These are phyloP conservation scores for Corylus heterophylla DNA, from an alignment of 306 rosid genomes.

Conservation along the genomic window DNA sequence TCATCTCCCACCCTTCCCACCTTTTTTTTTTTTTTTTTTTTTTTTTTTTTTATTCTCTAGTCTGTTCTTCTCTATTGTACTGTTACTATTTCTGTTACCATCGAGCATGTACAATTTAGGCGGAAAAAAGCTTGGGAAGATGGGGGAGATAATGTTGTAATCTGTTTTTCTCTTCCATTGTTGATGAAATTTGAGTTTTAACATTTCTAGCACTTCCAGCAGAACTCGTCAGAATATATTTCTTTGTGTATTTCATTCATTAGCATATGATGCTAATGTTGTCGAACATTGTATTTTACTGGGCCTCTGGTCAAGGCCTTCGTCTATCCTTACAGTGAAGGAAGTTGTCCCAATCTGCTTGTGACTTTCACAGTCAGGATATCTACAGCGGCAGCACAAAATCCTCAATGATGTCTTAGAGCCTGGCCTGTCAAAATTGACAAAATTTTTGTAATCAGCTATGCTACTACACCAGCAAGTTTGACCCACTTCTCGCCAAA, in stretches of 20 bases:
- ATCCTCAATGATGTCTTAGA: not conserved
- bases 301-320: slow-evolving; percentile 10
- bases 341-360: not conserved
- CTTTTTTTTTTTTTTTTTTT: slow-evolving; percentile 17
- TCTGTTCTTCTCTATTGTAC: slow-evolving; percentile 11
- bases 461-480: not conserved
- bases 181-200: slow-evolving; percentile 33
- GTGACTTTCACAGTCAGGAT: not conserved
- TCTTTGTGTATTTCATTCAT: not conserved
- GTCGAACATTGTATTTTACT: not conserved
- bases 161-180: slow-evolving; percentile 34
- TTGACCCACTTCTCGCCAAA: not conserved
- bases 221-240: slow-evolving; percentile 15
- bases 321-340: not conserved
- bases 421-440: not conserved
- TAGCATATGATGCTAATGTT: not conserved
- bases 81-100: slow-evolving; percentile 29
- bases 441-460: not conserved
- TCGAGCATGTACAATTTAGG: slow-evolving; percentile 49
- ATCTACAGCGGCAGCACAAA: not conserved
- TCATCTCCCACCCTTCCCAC: slow-evolving; percentile 15
- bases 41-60: slow-evolving; percentile 26
- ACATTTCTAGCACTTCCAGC: slow-evolving; percentile 27
- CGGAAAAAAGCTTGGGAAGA: slow-evolving; percentile 32
- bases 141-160: slow-evolving; percentile 32